Evolutionary conservation across 2,329 filamentous ascomycete genomes (phyloP), one percentile per base, ranked within the genome.

Genomic region (Talaromyces sp.): DNA sequence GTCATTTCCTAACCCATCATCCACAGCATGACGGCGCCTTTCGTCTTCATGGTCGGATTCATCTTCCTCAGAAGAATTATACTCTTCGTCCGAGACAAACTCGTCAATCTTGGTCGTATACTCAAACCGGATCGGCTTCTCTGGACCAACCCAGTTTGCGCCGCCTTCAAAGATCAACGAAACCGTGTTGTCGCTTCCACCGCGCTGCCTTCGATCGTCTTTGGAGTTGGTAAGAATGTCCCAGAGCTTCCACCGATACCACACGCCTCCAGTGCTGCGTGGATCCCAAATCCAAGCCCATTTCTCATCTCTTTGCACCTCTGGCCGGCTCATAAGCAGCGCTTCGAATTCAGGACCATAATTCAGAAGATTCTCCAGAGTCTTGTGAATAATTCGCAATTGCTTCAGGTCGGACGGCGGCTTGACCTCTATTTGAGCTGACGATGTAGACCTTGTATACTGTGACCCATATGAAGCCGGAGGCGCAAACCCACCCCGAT

Each of bases 281-380:
- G 92, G 85, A 73, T 98, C 89, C 88, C 91, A 99, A 5, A 99
- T 81, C 90, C 93, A 99, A 0, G 92, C 90, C 87, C 94, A 98
- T 66, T 89, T 92, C 73, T 96, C 91, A 63, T 96, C 91, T 47
- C 83, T 84, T 72, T 96, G 91, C 1, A 98, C 89, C 60, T 92
- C 87, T 0, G 90, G 86, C 18, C 91, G 83, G 56, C 88, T 89
- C 95, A 98, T 98, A 6, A 99, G 83, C 2, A 96, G 81, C 5
- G 93, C 92, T 75, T 99, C 95, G 64, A 96, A 96, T 70, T 95
- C 91, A 0, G 91, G 87, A 0, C 93, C 92, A 67, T 95, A 87
- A 27, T 87, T 85, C 8, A 97, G 79, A 0, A 98, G 81, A 2
- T 85, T 84, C 70, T 98, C 94, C 36, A 96, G 83, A 0, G 92